phyloP scores from a whole-genome alignment of 352 stramenopile species.

The Phytopythium cucurbitacearum region DNA sequence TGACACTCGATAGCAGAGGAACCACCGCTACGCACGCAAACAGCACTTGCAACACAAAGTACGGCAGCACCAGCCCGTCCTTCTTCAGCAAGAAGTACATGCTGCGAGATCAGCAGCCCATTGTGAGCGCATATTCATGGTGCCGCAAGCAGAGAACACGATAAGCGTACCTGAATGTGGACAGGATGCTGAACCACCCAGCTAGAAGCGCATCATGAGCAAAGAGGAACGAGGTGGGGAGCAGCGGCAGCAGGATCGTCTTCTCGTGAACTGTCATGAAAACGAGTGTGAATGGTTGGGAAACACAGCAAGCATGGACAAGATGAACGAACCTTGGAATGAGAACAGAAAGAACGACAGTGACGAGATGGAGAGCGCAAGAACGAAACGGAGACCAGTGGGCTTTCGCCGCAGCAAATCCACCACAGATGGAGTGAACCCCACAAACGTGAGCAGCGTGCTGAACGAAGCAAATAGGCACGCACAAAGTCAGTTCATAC shows the following conservation, averaged over 20 bases:
- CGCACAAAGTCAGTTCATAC: background rate
- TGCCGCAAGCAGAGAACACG: background rate
- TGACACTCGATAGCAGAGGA: constrained; percentile 26
- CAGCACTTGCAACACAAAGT: constrained; percentile 53
- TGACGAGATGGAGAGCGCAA: constrained; percentile 81
- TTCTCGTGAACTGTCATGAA: constrained; percentile 92
- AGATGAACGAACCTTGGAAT: constrained; percentile 82
- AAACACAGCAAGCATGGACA: background rate
- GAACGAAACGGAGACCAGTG: constrained; percentile 71
- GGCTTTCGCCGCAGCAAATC: constrained; percentile 64
- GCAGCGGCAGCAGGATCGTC: constrained; percentile 91
- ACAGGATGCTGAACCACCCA: constrained; percentile 75
- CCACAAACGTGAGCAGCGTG: constrained; percentile 72
- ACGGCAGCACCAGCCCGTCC: constrained; percentile 67
- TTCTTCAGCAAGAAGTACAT: constrained; percentile 88
- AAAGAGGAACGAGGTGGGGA: constrained; percentile 89
- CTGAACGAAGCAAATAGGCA: constrained; percentile 19
- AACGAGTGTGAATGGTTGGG: background rate
- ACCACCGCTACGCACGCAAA: constrained; percentile 44
- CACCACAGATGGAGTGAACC: constrained; percentile 83
- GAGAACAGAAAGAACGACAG: constrained; percentile 95
- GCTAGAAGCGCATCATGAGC: constrained; percentile 48
- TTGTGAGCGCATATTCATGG: background rate
- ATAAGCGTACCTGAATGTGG: constrained; percentile 70
- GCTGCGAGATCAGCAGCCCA: constrained; percentile 17